Evolutionary conservation across 192 early-diverging fungal genomes (phyloP), one percentile per base, ranked within the genome.

Genomic region (Mortierella hygrophila): DNA sequence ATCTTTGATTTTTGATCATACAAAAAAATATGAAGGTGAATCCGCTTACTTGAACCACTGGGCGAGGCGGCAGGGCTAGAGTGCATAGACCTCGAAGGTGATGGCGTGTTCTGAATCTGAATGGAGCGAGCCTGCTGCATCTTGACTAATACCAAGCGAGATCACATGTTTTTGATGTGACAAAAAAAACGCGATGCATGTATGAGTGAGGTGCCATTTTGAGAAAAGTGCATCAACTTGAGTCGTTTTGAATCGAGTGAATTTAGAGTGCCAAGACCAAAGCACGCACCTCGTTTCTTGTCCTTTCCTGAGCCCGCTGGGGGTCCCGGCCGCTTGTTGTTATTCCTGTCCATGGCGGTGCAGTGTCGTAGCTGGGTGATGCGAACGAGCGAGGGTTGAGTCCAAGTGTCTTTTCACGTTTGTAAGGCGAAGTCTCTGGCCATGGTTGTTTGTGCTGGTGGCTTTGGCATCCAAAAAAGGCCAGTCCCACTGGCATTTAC

Each of bases 111-210:
- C 37, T 86, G 84, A 15, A 79, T 86, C 10, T 60, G 70, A 38
- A 86, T 86, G 15, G 84, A 78, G 29, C 84, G 84, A 55, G 79
- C 84, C n/a, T 80, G 78, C 23, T 75, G 70, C 75, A 86, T 78
- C 68, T 80, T 80, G 49, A 76, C 84, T 86, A 81, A 11, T 26
- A 38, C 3, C 18, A 46, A 40, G 41, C 8, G 21, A 29, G n/a
- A 55, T 65, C 10, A 3, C 18, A 38, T 20, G 38, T 41, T 21
- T 21, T 46, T 21, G 20, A 9, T 20, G 16, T 11, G 18, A 21
- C 4, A 20, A 41, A 42, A 41, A 70, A 35, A 70, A 42, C 40
- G 69, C 69, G 40, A 70, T 32, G 40, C 6, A 0, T 38, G 6
- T 23, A 8, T 70, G 37, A 70, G 23, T 3, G 41, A 20, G 0